These are phyloP conservation scores for Metschnikowia lachancei DNA, from an alignment of 805 yeast genomes.

Conservation along the genomic window DNA sequence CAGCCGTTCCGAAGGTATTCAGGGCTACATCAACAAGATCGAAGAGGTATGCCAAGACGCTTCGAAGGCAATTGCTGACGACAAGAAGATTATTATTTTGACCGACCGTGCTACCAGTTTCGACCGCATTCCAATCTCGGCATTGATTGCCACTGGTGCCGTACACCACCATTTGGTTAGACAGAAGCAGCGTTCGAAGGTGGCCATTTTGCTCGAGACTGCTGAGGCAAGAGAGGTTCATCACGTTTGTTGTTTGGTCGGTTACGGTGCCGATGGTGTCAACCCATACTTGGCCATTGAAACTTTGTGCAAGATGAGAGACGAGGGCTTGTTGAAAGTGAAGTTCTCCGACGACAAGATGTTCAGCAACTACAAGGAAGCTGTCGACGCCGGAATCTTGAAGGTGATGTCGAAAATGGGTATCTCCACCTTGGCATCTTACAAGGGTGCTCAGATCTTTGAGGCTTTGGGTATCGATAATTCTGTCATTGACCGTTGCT, in stretches of 20 bases:
- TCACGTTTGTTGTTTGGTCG: slow-evolving; percentile 89
- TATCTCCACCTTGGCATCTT: slow-evolving; percentile 95
- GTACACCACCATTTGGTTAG: slow-evolving; percentile 95
- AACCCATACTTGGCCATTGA: slow-evolving; percentile 94
- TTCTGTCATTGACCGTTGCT: slow-evolving; percentile 91
- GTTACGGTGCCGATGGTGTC: slow-evolving; percentile 96
- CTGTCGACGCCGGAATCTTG: slow-evolving; percentile 86
- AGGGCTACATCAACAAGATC: slow-evolving; percentile 80
- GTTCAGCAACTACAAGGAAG: slow-evolving; percentile 73
- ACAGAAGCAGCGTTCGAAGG: slow-evolving; percentile 93
- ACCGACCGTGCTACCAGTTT: slow-evolving; percentile 65
- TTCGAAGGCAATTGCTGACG: slow-evolving; percentile 73
- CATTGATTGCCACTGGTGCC: slow-evolving; percentile 92
- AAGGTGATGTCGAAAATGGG: slow-evolving; percentile 99
- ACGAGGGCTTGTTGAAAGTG: slow-evolving; percentile 65
- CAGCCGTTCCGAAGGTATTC: slow-evolving; percentile 73
- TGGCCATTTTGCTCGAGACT: slow-evolving; percentile 86
- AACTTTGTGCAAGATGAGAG: slow-evolving; percentile 78
- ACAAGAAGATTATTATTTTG: slow-evolving; percentile 70
- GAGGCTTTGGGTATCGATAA: slow-evolving; percentile 96
- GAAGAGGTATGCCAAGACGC: slow-evolving; percentile 88
- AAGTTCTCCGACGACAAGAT: slow-evolving; percentile 57
- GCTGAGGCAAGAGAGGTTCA: slow-evolving; percentile 98
- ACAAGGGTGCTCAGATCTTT: slow-evolving; percentile 98
- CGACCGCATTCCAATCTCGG: slow-evolving; percentile 74